A percentile compares a stretch with the other conserved stretches of the same genome.
Evolutionary conservation across 805 yeast genomes (phyloP).

Genomic region (Yamadazyma takamatsuzukensis): DNA sequence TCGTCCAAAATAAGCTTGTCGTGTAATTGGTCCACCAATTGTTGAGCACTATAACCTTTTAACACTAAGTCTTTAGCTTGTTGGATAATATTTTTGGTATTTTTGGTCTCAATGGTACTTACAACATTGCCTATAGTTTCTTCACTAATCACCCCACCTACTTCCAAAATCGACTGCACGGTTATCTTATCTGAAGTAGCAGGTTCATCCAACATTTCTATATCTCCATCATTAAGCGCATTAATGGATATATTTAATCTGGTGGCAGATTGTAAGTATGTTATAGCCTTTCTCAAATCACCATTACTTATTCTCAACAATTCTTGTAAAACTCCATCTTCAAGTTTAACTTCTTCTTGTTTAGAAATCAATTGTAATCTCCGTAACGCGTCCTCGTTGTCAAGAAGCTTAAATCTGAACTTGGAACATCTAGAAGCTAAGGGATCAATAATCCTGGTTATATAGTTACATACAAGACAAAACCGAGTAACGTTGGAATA

Average conservation of each 20-base stretch:
- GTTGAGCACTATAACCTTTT: conserved; percentile 79
- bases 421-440: conserved; percentile 95
- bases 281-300: conserved; percentile 90
- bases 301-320: conserved; percentile 78
- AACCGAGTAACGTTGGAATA: conserved; percentile 86
- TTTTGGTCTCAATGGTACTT: conserved; percentile 23
- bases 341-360: conserved; percentile 28
- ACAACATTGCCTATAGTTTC: conserved; percentile 41
- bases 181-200: conserved; percentile 31
- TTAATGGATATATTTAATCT: conserved; percentile 7
- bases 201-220: conserved; percentile 23
- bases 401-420: conserved; percentile 81
- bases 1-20: conserved; percentile 60
- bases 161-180: conserved; percentile 51
- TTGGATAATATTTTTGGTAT: conserved; percentile 27
- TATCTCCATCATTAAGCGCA: conserved; percentile 15
- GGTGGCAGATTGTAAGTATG: conserved; percentile 81
- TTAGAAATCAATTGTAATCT: conserved; percentile 63
- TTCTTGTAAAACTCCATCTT: conserved; percentile 53
- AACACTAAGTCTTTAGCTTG: conserved; percentile 48
- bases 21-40: conserved; percentile 68
- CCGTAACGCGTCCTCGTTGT: conserved; percentile 61
- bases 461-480: conserved; percentile 92
- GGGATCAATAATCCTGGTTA: conserved; percentile 95
- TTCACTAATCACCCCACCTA: conserved; percentile 71